A percentile compares a stretch with the other conserved stretches of the same genome.
phyloP scores from a whole-genome alignment of 148 eudicot genomes.

The Drosera capensis region DNA sequence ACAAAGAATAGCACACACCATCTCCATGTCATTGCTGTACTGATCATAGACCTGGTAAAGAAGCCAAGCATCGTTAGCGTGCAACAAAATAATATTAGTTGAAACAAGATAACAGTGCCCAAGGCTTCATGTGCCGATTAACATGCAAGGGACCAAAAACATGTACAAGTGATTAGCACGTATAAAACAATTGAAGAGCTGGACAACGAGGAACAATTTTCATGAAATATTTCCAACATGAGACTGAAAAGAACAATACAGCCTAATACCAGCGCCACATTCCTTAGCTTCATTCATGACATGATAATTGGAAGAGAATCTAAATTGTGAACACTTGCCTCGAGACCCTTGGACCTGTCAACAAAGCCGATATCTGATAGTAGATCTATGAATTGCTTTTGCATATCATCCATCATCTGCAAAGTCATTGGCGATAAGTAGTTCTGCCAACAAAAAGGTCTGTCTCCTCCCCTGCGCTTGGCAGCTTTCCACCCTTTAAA shows the following conservation, averaged over 20 bases:
- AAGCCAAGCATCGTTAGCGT: not conserved
- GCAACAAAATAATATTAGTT: not conserved
- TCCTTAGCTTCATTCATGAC: no score
- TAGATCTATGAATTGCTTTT: conserved; percentile 70
- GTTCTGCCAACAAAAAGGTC: conserved; percentile 80
- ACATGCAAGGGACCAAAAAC: no score
- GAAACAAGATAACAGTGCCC: no score
- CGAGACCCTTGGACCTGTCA: conserved; percentile 68
- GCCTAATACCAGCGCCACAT: no score
- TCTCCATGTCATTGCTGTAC: conserved; percentile 76
- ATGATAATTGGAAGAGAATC: not conserved
- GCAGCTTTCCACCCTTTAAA: conserved; percentile 96
- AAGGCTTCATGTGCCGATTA: no score
- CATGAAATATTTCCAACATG: no score
- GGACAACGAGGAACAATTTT: no score
- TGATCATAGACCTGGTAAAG: conserved; percentile 60
- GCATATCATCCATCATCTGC: conserved; percentile 95
- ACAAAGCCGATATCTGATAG: conserved; percentile 76
- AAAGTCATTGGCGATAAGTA: conserved; percentile 66
- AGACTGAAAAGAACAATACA: no score
- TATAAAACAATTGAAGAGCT: no score
- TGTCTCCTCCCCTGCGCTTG: conserved; percentile 48
- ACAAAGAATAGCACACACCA: conserved; percentile 92
- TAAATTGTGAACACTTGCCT: conserved; percentile 29
- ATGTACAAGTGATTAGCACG: no score